Base-by-base conservation (phyloP, 1,139 yeast species). In the Suhomyces ambrosiae region DNA sequence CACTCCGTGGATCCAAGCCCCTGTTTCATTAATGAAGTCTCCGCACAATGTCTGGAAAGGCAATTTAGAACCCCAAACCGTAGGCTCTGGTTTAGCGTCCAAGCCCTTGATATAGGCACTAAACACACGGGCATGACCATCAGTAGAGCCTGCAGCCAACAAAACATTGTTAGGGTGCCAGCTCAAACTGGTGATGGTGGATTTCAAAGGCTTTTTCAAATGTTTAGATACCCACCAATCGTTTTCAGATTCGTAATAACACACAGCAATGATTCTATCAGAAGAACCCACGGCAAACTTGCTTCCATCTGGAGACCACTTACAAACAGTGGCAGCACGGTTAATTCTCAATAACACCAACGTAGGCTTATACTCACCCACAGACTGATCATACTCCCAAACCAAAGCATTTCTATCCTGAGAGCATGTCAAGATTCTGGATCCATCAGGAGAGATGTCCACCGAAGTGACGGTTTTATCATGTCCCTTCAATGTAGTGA, bases 181-280 rank as follows among this genome's bases (percentile, higher is more conserved):
- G 45, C 84, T 85, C 37, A 92, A 74, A 30, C 86, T 76, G 49
- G 92, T 76, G 50, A 92, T 77, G 28, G 97, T 88, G 8, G 96
- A 86, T 58, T 86, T 84, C 52, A 90, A 74, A 12, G 97, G 97
- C 64, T 87, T 88, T 71, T 89, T 89, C 65, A 94, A 80, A 66
- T 92, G 98, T 65, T 90, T 92, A 14, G 97, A 88, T 36, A 92
- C 90, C 99, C 99, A 94, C 99, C 99, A 94, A 60, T 94, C 96
- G 61, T 92, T 92, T 55, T 90, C 97, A 46, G 76, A 86, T 62
- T 94, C 98, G 61, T 86, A 92, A 66, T 90, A 92, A 68, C 98
- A 94, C 34, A 94, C 86, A 12, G 98, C 96, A 61, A 94, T 84
- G 45, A 87, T 83, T 40, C 97, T 74, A 39, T 96, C 97, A 38